phyloP scores from a whole-genome alignment of 108 stramenopile species.

The Cyclotella baltica region DNA sequence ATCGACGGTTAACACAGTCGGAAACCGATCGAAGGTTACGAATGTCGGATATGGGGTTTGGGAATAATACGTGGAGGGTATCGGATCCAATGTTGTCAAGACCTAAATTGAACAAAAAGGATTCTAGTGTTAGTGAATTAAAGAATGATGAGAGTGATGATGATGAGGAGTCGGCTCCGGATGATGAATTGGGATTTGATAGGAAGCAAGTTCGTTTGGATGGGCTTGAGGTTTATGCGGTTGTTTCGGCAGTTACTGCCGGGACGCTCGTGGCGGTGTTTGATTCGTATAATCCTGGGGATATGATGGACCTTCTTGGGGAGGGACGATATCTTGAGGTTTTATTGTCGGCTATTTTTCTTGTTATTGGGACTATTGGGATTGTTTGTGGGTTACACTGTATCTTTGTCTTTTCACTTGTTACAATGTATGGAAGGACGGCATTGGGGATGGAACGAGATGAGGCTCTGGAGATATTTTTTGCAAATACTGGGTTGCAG shows the following conservation, averaged over 20 bases:
- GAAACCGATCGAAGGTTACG: too few species aligned
- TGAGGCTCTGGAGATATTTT: slow-evolving; percentile 10
- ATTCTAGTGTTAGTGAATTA: neutral
- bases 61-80: too few species aligned
- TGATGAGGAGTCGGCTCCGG: neutral
- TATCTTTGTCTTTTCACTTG: slow-evolving; percentile 1
- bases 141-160: neutral
- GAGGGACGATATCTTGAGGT: slow-evolving; percentile 1
- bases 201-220: neutral
- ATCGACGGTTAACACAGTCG: too few species aligned
- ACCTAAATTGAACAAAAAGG: neutral
- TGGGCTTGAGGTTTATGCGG: slow-evolving; percentile 5
- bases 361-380: neutral
- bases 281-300: slow-evolving; percentile 2
- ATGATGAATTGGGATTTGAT: neutral
- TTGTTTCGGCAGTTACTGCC: slow-evolving; percentile 1
- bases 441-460: slow-evolving; percentile 5
- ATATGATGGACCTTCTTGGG: neutral
- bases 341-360: neutral
- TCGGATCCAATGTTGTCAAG: too few species aligned
- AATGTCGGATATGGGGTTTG: too few species aligned
- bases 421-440: slow-evolving; percentile 1
- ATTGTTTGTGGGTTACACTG: slow-evolving; percentile 4
- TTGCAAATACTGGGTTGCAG: neutral
- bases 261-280: neutral